Base-by-base conservation (phyloP, 1,139 yeast species). In the Scheffersomyces quercinus region DNA sequence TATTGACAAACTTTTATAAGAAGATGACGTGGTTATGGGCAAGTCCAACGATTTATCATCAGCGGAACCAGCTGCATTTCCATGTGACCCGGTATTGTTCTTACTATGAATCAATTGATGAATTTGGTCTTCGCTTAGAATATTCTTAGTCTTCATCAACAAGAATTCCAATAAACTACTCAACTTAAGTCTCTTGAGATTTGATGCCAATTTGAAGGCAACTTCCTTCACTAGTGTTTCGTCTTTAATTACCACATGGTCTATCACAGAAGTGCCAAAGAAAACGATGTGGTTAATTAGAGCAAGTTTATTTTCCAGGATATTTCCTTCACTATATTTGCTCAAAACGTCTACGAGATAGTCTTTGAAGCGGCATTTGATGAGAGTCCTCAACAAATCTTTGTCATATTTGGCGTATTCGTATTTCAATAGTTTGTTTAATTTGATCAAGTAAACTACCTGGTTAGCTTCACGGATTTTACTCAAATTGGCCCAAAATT, bases 401-500 rank as follows among this genome's bases (percentile, higher is more conserved):
- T 41, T 37, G 35, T 52, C 54, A 43, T 42, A 51, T n/a, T 38
- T 44, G 42, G 37, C 44, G 44, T 11, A 45, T 33, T 13, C 39
- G 35, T n/a, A 26, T 24, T 24, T 35, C 31, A 5, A 41, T 28
- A 9, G 14, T 16, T 28, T 34, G 20, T 35, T 49, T 37, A 38
- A 43, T 14, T 38, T 41, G 29, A 45, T 38, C 14, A 59, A 38
- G 47, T 56, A 56, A 12, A 42, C 39, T 10, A 45, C 36, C 42
- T 59, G 63, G 20, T 43, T 40, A 7, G 31, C 37, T 4, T 36
- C 39, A 11, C 48, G 36, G 29, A 53, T 38, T n/a, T 48, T 46
- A 9, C 45, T 42, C 33, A 59, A 46, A 28, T 47, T 32, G 16
- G 38, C 35, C 53, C 59, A 58, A 41, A 59, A 54, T 16, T 44